Base-by-base conservation (phyloP, 306 rosid genomes). In the Lathyrus oleraceus region DNA sequence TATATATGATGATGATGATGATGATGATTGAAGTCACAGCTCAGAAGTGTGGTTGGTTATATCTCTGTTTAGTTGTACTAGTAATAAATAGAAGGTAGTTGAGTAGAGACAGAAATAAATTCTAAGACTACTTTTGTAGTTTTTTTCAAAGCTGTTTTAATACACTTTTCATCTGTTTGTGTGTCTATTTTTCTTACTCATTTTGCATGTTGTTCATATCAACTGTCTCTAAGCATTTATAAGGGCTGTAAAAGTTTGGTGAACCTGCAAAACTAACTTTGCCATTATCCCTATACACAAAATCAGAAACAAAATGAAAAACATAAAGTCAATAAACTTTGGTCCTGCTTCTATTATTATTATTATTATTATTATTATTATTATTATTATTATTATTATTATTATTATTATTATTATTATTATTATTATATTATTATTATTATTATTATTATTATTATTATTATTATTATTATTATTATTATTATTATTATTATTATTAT, bases 101-200 rank as follows among this genome's bases (percentile, higher is more conserved):
- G 84, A 70, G 81, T 47, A 74, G 83, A 79, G 81, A 53, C 56
- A 70, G 71, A 74, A 85, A 79, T 89, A 83, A 87, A 83, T 85
- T 81, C 61, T 10, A 19, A 13, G 56, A 52, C 66, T 27, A 27
- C 27, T 71, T 70, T 75, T 10, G 76, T 8, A 59, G 7, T 5
- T 11, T 67, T 61, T 73, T 67, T 65, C 65, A 36, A 60, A 51
- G 43, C 49, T 54, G 61, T 70, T 80, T 80, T 74, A 88, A 76
- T 73, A 64, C 17, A 27, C 56, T 49, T 61, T 65, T 43, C 51
- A 43, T 21, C 16, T 56, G 35, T 21, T 35, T 38, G 7, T 44
- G 45, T 23, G 32, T 56, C 35, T 36, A 8, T 49, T 32, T 30
- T 32, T 53, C 35, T 38, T 42, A 32, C 16, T 70, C 39, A 45